Evolutionary conservation across 2,329 filamentous ascomycete genomes (phyloP).

Genomic region (Colletotrichum lini): DNA sequence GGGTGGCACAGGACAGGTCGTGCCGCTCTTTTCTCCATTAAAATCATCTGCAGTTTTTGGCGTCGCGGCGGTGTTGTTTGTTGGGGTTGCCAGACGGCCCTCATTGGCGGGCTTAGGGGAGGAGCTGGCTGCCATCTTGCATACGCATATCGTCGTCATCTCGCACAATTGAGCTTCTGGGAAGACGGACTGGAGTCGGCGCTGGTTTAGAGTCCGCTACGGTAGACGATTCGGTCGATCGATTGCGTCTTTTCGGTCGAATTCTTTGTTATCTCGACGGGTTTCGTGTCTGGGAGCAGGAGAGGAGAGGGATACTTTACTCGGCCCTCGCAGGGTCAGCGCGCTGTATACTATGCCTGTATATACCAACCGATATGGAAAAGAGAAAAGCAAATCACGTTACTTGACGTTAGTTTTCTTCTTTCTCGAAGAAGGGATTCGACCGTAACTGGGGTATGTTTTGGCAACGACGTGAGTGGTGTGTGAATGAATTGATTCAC

Average conservation of each 20-base stretch:
- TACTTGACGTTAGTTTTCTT: neutral
- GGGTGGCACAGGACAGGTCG: neutral
- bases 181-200: constrained; percentile 29
- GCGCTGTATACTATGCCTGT: constrained; percentile 40
- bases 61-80: constrained; percentile 39
- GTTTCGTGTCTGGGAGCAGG: constrained; percentile 20
- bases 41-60: constrained; percentile 31
- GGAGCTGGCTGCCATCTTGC: constrained; percentile 34
- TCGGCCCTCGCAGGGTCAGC: constrained; percentile 28
- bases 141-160: constrained; percentile 38
- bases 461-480: neutral
- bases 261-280: neutral
- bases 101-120: constrained; percentile 19
- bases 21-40: constrained; percentile 6
- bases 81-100: constrained; percentile 30
- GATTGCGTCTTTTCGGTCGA: constrained; percentile 25
- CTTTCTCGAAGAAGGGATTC: neutral
- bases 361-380: constrained; percentile 38
- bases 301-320: constrained; percentile 29
- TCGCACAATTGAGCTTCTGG: constrained; percentile 32
- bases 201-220: constrained; percentile 27
- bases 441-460: neutral
- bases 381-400: constrained; percentile 7
- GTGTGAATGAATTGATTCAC: no score
- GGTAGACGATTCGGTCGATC: constrained; percentile 29